Conservation (phyloP, 768 basidiomycete species). For the Agaricus blazei region DNA sequence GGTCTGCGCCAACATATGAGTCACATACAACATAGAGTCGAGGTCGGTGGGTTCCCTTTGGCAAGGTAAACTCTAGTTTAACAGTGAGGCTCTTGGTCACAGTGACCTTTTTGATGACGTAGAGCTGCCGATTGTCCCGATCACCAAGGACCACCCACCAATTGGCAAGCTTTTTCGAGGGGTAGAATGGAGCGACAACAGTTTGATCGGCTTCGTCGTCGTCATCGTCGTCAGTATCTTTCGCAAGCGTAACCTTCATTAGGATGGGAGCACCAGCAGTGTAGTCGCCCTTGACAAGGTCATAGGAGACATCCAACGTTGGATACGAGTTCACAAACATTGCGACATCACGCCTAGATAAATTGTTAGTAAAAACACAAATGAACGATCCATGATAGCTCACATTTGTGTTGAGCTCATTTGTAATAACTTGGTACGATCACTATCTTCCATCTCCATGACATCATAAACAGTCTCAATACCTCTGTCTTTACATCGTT, state of each 20-base stretch:
- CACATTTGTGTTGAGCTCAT: conserved; percentile 88
- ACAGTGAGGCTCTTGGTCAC: conserved; percentile 80
- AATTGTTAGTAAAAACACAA: conserved; percentile 12
- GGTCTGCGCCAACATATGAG: conserved; percentile 87
- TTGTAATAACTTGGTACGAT: conserved; percentile 73
- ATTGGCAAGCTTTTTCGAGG: conserved; percentile 83
- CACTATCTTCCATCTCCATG: conserved; percentile 97
- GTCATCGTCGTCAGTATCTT: conserved; percentile 71
- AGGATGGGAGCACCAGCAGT: conserved; percentile 81
- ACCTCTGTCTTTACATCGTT: conserved; percentile 76
- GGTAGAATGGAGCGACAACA: conserved; percentile 94
- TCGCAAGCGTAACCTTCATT: conserved; percentile 72
- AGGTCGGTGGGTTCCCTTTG: conserved; percentile 77
- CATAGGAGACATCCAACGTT: conserved; percentile 85
- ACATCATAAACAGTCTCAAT: conserved; percentile 94
- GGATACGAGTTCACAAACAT: conserved; percentile 96
- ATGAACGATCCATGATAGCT: conserved; percentile 25
- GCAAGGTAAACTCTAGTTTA: conserved; percentile 86
- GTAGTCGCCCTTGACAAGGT: conserved; percentile 84
- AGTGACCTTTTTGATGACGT: conserved; percentile 86
- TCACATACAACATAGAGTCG: conserved; percentile 93
- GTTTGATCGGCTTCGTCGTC: conserved; percentile 70
- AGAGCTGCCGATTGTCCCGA: conserved; percentile 69
- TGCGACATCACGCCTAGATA: conserved; percentile 83
- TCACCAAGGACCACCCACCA: conserved; percentile 99